A percentile compares a stretch with the other conserved stretches of the same genome.
phyloP scores from a whole-genome alignment of 768 basidiomycete species.

The Roridomyces roridus region DNA sequence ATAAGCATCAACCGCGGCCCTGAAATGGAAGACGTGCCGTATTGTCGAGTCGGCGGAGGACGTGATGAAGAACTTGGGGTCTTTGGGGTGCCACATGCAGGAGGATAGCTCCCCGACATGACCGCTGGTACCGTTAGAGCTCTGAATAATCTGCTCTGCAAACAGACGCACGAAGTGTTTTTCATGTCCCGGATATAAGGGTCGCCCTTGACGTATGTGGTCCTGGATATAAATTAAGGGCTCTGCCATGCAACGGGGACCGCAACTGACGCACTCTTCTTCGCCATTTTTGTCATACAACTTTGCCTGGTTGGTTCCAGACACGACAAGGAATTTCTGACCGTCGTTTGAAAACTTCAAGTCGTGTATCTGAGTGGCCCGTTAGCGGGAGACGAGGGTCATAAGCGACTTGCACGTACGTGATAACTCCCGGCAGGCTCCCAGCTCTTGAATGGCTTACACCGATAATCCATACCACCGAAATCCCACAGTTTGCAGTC shows the following conservation, averaged over 20 bases:
- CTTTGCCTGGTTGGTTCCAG: slow-evolving; percentile 87
- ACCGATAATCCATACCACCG: slow-evolving; percentile 91
- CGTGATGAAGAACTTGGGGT: slow-evolving; percentile 85
- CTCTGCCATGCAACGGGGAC: slow-evolving; percentile 36
- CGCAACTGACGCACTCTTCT: slow-evolving; percentile 71
- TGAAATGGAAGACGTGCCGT: slow-evolving; percentile 55
- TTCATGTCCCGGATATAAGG: slow-evolving; percentile 99
- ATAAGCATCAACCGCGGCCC: not conserved
- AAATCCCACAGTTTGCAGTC: slow-evolving; percentile 99
- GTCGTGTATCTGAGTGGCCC: slow-evolving; percentile 76
- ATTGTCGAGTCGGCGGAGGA: slow-evolving; percentile 96
- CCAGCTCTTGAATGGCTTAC: slow-evolving; percentile 96
- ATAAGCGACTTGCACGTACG: slow-evolving; percentile 49
- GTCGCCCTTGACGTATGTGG: slow-evolving; percentile 91
- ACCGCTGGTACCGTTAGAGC: slow-evolving; percentile 58
- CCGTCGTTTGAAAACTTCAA: slow-evolving; percentile 89
- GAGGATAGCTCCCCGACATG: slow-evolving; percentile 91
- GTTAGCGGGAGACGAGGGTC: slow-evolving; percentile 3
- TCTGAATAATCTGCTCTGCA: slow-evolving; percentile 11
- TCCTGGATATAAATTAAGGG: slow-evolving; percentile 65
- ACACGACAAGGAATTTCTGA: slow-evolving; percentile 84
- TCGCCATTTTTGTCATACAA: slow-evolving; percentile 93
- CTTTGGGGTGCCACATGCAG: slow-evolving; percentile 94
- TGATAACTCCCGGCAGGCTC: slow-evolving; percentile 95
- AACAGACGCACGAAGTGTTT: slow-evolving; percentile 83